phyloP scores from a whole-genome alignment of 345 rosid genomes.

The Balakata baccata region DNA sequence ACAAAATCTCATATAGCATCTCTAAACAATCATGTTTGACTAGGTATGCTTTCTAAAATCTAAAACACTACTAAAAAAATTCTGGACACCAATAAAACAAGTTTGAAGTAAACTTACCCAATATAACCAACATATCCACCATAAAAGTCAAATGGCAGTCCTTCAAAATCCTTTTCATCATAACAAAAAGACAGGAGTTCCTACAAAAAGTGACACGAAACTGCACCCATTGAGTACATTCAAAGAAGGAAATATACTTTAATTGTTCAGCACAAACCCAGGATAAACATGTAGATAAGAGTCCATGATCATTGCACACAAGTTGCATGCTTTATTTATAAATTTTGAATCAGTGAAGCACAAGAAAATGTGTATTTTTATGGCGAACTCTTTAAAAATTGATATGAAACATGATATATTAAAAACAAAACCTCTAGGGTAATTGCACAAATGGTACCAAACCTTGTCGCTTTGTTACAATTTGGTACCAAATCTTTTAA shows the following conservation, averaged over 20 bases:
- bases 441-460: too few relatives aligned
- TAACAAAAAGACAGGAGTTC: conserved; percentile 65
- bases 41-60: not conserved
- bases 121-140: conserved; percentile 94
- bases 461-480: too few relatives aligned
- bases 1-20: not conserved
- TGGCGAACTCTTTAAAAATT: not conserved
- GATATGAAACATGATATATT: not conserved
- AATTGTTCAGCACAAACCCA: not conserved
- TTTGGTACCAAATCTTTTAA: too few relatives aligned
- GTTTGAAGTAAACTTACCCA: conserved; percentile 51
- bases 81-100: not conserved
- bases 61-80: not conserved
- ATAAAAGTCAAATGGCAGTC: conserved; percentile 78
- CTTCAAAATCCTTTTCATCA: conserved; percentile 68
- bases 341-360: not conserved
- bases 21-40: not conserved
- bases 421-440: too few relatives aligned
- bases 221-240: not conserved
- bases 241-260: conserved; percentile 8
- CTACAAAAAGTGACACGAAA: conserved; percentile 31
- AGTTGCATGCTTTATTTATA: not conserved
- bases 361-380: not conserved
- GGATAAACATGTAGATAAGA: too few relatives aligned
- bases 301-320: not conserved